Evolutionary conservation across 441 rosid genomes (phyloP).

Genomic region (Eugenia klotzschiana): DNA sequence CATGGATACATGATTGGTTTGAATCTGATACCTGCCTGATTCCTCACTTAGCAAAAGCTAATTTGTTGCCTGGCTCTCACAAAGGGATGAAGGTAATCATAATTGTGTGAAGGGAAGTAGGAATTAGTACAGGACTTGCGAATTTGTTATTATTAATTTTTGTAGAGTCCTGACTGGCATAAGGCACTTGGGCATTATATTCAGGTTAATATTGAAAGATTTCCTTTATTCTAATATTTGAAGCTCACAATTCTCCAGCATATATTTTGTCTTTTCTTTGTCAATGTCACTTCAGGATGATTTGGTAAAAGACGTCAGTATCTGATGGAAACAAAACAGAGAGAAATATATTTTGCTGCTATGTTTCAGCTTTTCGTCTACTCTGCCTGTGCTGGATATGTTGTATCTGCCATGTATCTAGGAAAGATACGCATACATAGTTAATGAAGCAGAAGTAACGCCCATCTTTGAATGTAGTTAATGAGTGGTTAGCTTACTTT

Average conservation of each 20-base stretch:
- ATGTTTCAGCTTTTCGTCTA: not conserved
- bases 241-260: not conserved
- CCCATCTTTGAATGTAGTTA: not conserved
- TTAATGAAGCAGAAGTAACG: not conserved
- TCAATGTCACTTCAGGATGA: not conserved
- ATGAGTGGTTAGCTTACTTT: not conserved
- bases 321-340: not conserved
- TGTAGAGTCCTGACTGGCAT: not conserved
- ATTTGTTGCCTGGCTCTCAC: not conserved
- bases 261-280: not conserved
- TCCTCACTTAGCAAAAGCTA: not conserved
- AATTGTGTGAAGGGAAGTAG: not conserved
- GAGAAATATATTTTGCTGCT: not conserved
- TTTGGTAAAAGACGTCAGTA: not conserved
- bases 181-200: not conserved
- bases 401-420: not conserved
- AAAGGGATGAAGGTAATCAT: not conserved
- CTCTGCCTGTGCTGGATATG: not conserved
- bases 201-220: not conserved
- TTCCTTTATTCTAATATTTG: not conserved
- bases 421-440: not conserved
- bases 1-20: not conserved
- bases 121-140: not conserved
- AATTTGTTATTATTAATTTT: not conserved
- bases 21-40: not conserved